Evolutionary conservation across 495 filamentous ascomycete genomes (phyloP).

Genomic region (Letharia lupina): DNA sequence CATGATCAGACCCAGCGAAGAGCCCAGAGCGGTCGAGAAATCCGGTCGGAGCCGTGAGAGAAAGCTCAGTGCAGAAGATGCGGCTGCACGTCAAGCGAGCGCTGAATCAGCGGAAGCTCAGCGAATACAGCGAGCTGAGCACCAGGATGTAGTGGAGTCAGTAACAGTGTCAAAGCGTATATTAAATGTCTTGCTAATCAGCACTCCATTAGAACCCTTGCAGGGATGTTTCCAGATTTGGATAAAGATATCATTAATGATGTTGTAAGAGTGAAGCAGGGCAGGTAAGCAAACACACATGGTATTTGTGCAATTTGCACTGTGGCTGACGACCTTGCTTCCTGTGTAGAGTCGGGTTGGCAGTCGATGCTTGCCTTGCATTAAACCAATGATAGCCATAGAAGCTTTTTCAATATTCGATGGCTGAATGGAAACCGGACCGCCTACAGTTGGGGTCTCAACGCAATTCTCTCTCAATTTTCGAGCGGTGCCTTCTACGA

Average conservation of each 20-base stretch:
- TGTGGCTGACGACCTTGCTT: slow-evolving; percentile 7
- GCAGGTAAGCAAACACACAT: slow-evolving; percentile 53
- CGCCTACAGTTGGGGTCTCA: not conserved
- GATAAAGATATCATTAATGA: slow-evolving; percentile 89
- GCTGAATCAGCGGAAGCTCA: slow-evolving; percentile 87
- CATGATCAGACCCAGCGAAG: slow-evolving; percentile 30
- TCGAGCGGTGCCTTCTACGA: not conserved
- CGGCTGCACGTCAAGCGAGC: slow-evolving; percentile 87
- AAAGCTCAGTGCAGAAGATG: slow-evolving; percentile 65
- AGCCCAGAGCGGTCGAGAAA: slow-evolving; percentile 27
- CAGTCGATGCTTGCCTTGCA: slow-evolving; percentile 86
- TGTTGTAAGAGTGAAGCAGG: slow-evolving; percentile 85
- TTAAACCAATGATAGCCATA: slow-evolving; percentile 43
- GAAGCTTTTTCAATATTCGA: not conserved
- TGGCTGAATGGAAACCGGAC: not conserved
- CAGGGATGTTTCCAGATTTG: slow-evolving; percentile 87
- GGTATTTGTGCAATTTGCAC: not conserved
- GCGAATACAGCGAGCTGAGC: slow-evolving; percentile 74
- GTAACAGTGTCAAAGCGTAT: slow-evolving; percentile 11
- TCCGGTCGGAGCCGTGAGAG: slow-evolving; percentile 30
- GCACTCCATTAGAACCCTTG: slow-evolving; percentile 51
- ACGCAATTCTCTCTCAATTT: not conserved
- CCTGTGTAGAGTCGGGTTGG: slow-evolving; percentile 65
- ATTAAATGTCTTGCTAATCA: not conserved
- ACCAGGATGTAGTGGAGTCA: slow-evolving; percentile 77